These are phyloP conservation scores for Microthyrium microscopicum DNA, from an alignment of 2,329 filamentous ascomycete species.

Conservation along the genomic window DNA sequence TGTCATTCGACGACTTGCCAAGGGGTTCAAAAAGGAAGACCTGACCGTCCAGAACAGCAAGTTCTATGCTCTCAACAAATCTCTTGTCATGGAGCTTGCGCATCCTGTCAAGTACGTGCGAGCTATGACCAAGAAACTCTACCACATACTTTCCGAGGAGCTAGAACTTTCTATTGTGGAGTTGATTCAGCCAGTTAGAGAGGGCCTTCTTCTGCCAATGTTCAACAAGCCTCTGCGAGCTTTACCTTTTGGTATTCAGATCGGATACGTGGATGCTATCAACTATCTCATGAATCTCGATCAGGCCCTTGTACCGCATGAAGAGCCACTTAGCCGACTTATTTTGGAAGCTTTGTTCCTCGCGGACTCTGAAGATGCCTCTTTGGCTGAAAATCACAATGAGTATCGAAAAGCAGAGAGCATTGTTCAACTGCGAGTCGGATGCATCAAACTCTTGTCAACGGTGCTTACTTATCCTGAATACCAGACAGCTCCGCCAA, in stretches of 20 bases:
- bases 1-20: constrained; percentile 62
- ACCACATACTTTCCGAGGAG: constrained; percentile 66
- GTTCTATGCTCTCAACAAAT: constrained; percentile 61
- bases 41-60: constrained; percentile 48
- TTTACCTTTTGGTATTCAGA: constrained; percentile 85
- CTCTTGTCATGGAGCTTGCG: constrained; percentile 73
- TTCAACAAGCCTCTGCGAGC: constrained; percentile 90
- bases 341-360: constrained; percentile 87
- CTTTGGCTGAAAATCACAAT: constrained; percentile 74
- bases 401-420: constrained; percentile 93
- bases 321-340: constrained; percentile 76
- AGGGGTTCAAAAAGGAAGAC: constrained; percentile 66
- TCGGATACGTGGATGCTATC: constrained; percentile 95
- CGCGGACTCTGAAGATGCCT: constrained; percentile 88
- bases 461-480: constrained; percentile 89
- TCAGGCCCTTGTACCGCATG: constrained; percentile 76
- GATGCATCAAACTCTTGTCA: constrained; percentile 82
- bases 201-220: constrained; percentile 75
- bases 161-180: constrained; percentile 70
- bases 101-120: constrained; percentile 95
- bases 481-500: constrained; percentile 60
- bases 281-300: constrained; percentile 87
- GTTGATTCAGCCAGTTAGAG: constrained; percentile 76
- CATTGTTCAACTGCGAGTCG: constrained; percentile 80
- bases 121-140: constrained; percentile 64